Conservation (phyloP, 2,329 filamentous ascomycete species). For the Botrytis sinoallii region DNA sequence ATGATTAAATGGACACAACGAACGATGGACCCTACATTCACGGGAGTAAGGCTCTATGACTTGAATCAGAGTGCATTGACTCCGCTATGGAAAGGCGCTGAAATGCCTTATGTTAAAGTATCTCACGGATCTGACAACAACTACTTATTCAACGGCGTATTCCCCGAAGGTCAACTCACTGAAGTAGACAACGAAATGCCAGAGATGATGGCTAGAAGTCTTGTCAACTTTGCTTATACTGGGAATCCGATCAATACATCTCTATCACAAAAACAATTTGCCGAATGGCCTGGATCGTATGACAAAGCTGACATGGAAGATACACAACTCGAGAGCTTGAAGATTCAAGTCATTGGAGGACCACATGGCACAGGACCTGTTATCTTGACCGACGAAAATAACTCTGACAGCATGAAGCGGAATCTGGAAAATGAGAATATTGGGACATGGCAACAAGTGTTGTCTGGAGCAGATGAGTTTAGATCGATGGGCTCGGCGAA, state of each 20-base stretch:
- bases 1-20: constrained; percentile 11
- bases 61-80: constrained; percentile 16
- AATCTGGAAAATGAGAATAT: background rate
- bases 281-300: background rate
- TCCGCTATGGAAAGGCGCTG: constrained; percentile 10
- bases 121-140: constrained; percentile 21
- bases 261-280: background rate
- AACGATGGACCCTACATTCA: background rate
- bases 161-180: constrained; percentile 11
- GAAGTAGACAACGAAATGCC: background rate
- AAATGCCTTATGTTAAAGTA: constrained; percentile 19
- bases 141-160: constrained; percentile 23
- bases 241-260: background rate
- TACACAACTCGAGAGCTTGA: background rate
- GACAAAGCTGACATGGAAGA: background rate
- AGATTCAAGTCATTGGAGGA: constrained; percentile 3
- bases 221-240: constrained; percentile 3
- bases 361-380: constrained; percentile 4
- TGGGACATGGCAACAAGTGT: background rate
- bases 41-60: background rate
- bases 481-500: background rate
- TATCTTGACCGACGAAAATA: background rate
- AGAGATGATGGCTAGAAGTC: background rate
- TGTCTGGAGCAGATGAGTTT: background rate
- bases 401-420: background rate